Evolutionary conservation across 108 stramenopile genomes (phyloP), one percentile per base, ranked within the genome.

Genomic region (Cyclostephanos tholiformis): DNA sequence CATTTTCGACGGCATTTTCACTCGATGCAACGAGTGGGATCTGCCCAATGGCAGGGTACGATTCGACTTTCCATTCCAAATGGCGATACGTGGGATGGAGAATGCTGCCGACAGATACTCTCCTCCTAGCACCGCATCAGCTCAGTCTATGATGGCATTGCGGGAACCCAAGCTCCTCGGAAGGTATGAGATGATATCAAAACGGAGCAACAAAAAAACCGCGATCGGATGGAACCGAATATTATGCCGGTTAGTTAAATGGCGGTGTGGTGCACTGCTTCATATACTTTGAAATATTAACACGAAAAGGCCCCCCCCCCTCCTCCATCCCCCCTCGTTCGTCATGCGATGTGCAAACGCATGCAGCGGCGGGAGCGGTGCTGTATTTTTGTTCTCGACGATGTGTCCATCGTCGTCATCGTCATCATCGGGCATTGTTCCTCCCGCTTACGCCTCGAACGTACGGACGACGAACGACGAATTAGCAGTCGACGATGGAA

Each of bases 281-380:
- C n/a, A n/a, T n/a, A n/a, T n/a, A n/a, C n/a, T n/a, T n/a, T n/a
- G n/a, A n/a, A n/a, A n/a, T n/a, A n/a, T n/a, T n/a, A n/a, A n/a
- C n/a, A n/a, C n/a, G n/a, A n/a, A n/a, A n/a, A n/a, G n/a, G n/a
- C n/a, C n/a, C n/a, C n/a, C n/a, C n/a, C n/a, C n/a, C n/a, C n/a
- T n/a, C 17, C 20, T 22, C 10, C 17, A 17, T 7, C 23, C 30
- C 0, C 16, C 32, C 2, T 35, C 5, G 32, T 50, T 19, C 1
- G 1, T 12, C 22, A 13, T 44, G 20, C 48, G 2, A 4, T 4
- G 32, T 6, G n/a, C n/a, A n/a, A 35, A 3, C 60, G 13, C 65
- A 48, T 11, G 9, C 27, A 79, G 78, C 43, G 78, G 78, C 19
- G 78, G 78, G 36, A 79, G 78, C 39, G 78, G 78, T 12, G 78